Evolutionary conservation across 176 grass and related monocot genomes (phyloP), one percentile per base, ranked within the genome.

Genomic region (Oryza glaberrima): DNA sequence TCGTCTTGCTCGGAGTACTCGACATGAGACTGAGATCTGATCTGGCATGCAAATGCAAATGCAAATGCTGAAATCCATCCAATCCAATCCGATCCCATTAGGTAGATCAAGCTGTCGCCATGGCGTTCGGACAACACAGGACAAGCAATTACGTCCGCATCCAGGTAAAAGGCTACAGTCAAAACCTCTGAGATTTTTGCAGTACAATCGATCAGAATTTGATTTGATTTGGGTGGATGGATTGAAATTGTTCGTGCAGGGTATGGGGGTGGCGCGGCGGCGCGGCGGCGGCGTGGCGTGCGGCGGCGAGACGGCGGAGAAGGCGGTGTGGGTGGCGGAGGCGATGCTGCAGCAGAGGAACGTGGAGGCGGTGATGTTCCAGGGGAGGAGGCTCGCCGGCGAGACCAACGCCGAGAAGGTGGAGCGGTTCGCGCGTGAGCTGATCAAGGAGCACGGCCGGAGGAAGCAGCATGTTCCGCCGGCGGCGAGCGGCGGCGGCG

Each of bases 71-170:
- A 32, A 32, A 32, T 32, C 30, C 30, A 32, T 32, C 30, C 30
- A 63, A 63, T 63, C 6, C 56, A 19, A 54, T 54, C 58, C 58
- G 19, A 58, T 58, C 54, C 54, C 54, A 63, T 23, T 63, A 98
- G 95, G 95, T 99, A 81, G 97, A 99, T 86, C 94, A 96, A 77
- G 92, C 97, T 22, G 94, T 99, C 77, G 91, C 94, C 67, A 99
- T 91, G 97, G 97, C 97, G 56, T 99, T 99, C 67, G 97, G 97
- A 72, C 86, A 92, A 56, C 88, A 81, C 67, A 92, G 92, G 79
- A 85, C 94, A 72, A 96, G 79, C 86, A 99, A 94, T 69, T 99
- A 99, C 65, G 87, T 90, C 44, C 97, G 97, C 40, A 94, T 99
- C 15, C 97, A 97, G 92, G 94, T 94, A 63, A 35, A 63, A 35